Percentiles rank a stretch among this genome's conserved stretches.
Conservation (phyloP, 768 basidiomycete species). For the Xerocomus potaroensis region DNA sequence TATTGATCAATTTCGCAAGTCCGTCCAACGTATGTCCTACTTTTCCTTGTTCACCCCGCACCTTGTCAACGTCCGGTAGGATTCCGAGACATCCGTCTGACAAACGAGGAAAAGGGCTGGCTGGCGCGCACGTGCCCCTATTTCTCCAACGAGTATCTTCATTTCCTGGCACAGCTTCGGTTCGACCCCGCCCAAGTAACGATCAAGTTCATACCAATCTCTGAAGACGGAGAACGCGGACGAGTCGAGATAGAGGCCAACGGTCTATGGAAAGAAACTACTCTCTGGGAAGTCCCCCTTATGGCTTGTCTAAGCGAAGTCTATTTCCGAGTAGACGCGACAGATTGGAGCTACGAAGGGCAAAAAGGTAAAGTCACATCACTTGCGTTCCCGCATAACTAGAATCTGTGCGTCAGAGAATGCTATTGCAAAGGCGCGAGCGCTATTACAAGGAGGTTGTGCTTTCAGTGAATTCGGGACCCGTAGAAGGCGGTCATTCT, state of each 20-base stretch:
- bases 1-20: conserved; percentile 37
- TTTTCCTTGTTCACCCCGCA: background rate
- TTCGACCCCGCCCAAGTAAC: conserved; percentile 65
- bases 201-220: conserved; percentile 58
- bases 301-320: conserved; percentile 91
- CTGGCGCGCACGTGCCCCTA: conserved; percentile 68
- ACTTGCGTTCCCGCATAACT: background rate
- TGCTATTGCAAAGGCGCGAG: conserved; percentile 68
- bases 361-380: conserved; percentile 61
- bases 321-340: conserved; percentile 72
- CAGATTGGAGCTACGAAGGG: conserved; percentile 82
- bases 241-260: conserved; percentile 64
- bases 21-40: conserved; percentile 52
- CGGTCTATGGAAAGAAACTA: conserved; percentile 79
- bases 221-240: conserved; percentile 49
- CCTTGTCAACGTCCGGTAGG: conserved; percentile 44
- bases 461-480: conserved; percentile 86
- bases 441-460: conserved; percentile 61
- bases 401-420: conserved; percentile 41
- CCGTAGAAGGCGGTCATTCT: conserved; percentile 69
- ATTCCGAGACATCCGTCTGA: conserved; percentile 61
- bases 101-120: conserved; percentile 60
- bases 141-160: conserved; percentile 67
- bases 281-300: conserved; percentile 94
- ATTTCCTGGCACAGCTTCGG: conserved; percentile 65